Conservation (phyloP, 1,139 yeast species). For the Geotrichum phurueaensis region DNA sequence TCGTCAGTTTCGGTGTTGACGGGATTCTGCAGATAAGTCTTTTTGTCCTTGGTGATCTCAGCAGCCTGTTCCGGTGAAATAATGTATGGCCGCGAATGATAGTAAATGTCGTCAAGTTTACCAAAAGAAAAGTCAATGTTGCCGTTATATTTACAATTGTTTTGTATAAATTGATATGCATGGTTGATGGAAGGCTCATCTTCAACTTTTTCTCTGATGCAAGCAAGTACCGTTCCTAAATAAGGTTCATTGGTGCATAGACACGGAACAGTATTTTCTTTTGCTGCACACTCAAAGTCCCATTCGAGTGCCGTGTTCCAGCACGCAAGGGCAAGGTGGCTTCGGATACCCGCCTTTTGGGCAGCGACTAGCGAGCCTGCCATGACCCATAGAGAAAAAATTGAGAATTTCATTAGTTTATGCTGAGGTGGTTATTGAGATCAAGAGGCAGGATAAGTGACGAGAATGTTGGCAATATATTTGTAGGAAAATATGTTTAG, state of each 20-base stretch:
- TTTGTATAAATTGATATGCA: slow-evolving; percentile 13
- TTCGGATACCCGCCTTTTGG: slow-evolving; percentile 18
- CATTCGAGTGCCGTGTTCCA: slow-evolving; percentile 18
- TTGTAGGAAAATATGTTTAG: neutral
- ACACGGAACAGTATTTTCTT: slow-evolving; percentile 5
- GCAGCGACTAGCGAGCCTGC: neutral
- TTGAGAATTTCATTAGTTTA: neutral
- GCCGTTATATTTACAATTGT: slow-evolving; percentile 17
- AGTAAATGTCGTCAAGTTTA: slow-evolving; percentile 16
- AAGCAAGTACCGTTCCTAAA: slow-evolving; percentile 14
- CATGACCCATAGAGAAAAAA: neutral
- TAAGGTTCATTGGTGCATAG: slow-evolving; percentile 15
- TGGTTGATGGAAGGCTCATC: slow-evolving; percentile 11
- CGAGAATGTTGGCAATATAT: neutral
- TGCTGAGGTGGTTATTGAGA: neutral
- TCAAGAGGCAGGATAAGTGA: neutral
- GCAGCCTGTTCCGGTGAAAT: slow-evolving; percentile 2
- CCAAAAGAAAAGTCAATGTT: slow-evolving; percentile 10
- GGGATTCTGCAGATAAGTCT: neutral
- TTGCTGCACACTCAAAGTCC: slow-evolving; percentile 15
- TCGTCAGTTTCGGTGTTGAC: slow-evolving; percentile 7
- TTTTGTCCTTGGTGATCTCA: neutral
- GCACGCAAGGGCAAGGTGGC: slow-evolving; percentile 16
- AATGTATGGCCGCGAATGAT: slow-evolving; percentile 4
- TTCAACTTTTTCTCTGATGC: slow-evolving; percentile 12